Evolutionary conservation across 805 yeast species (phyloP).

Genomic region (Wickerhamiella musiphila): DNA sequence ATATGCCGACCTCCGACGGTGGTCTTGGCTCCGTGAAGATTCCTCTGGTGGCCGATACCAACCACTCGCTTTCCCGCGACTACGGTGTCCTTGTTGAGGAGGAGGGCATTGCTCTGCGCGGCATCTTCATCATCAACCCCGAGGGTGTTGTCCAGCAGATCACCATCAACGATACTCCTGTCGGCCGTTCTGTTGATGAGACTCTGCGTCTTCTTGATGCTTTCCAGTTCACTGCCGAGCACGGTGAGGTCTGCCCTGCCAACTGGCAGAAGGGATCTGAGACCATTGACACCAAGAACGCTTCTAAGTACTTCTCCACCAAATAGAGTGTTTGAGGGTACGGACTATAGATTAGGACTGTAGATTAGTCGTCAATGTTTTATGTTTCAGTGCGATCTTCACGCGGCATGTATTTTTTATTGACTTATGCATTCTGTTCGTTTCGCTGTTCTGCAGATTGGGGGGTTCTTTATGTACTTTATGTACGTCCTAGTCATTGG

Average conservation of each 20-base stretch:
- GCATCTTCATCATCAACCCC: slow-evolving; percentile 96
- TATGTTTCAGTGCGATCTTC: no score
- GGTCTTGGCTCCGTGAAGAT: slow-evolving; percentile 92
- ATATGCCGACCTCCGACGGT: slow-evolving; percentile 90
- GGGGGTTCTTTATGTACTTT: no score
- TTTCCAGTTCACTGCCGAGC: slow-evolving; percentile 97
- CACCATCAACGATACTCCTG: slow-evolving; percentile 97
- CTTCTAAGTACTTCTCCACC: slow-evolving; percentile 14
- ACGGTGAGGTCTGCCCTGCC: slow-evolving; percentile 99
- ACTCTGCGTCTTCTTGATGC: slow-evolving; percentile 95
- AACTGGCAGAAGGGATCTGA: slow-evolving; percentile 96
- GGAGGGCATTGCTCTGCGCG: slow-evolving; percentile 94
- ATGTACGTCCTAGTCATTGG: no score
- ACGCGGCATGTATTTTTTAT: no score
- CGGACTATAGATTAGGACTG: background rate
- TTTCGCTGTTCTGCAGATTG: no score
- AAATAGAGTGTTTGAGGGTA: slow-evolving; percentile 3
- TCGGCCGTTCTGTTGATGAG: slow-evolving; percentile 97
- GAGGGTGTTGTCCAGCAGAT: slow-evolving; percentile 86
- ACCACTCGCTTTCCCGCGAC: slow-evolving; percentile 86
- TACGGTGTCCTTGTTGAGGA: slow-evolving; percentile 96
- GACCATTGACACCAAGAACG: slow-evolving; percentile 42
- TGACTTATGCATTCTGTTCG: no score
- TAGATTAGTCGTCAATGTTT: background rate
- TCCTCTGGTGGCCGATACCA: slow-evolving; percentile 91